Evolutionary conservation across 495 filamentous ascomycete species (phyloP).

Genomic region (Tuber umbilicatum): DNA sequence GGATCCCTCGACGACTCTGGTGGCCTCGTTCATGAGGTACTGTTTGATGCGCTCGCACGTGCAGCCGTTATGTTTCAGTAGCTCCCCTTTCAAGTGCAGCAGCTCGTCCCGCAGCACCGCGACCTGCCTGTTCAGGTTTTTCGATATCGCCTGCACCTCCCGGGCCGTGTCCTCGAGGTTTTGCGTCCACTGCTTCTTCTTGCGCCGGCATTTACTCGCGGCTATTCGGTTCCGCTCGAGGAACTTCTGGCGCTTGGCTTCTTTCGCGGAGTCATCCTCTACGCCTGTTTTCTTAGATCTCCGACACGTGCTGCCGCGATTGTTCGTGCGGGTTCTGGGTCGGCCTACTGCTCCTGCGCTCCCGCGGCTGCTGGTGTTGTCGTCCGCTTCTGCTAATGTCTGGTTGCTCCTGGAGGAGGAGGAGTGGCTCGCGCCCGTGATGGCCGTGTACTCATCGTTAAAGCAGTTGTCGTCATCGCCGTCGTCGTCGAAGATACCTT

Average conservation of each 20-base stretch:
- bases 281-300: slow-evolving; percentile 12
- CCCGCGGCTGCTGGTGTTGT: neutral
- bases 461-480: neutral
- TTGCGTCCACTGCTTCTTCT: slow-evolving; percentile 71
- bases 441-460: neutral
- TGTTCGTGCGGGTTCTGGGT: neutral
- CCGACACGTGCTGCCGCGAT: neutral
- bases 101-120: slow-evolving; percentile 45
- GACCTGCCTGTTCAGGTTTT: slow-evolving; percentile 39
- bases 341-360: neutral
- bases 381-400: neutral
- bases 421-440: neutral
- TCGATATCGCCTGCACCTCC: slow-evolving; percentile 25
- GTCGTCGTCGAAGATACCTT: neutral
- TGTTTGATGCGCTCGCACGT: slow-evolving; percentile 41
- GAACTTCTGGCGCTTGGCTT: slow-evolving; percentile 45
- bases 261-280: slow-evolving; percentile 16
- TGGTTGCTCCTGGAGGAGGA: neutral
- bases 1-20: slow-evolving; percentile 35
- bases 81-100: slow-evolving; percentile 45
- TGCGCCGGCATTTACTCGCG: slow-evolving; percentile 78
- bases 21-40: slow-evolving; percentile 40
- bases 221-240: slow-evolving; percentile 77
- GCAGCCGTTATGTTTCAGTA: slow-evolving; percentile 46
- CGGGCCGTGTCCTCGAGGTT: slow-evolving; percentile 51